Evolutionary conservation across 2,329 filamentous ascomycete species (phyloP), one percentile per base, ranked within the genome.

Genomic region (Whalleya microplaca): DNA sequence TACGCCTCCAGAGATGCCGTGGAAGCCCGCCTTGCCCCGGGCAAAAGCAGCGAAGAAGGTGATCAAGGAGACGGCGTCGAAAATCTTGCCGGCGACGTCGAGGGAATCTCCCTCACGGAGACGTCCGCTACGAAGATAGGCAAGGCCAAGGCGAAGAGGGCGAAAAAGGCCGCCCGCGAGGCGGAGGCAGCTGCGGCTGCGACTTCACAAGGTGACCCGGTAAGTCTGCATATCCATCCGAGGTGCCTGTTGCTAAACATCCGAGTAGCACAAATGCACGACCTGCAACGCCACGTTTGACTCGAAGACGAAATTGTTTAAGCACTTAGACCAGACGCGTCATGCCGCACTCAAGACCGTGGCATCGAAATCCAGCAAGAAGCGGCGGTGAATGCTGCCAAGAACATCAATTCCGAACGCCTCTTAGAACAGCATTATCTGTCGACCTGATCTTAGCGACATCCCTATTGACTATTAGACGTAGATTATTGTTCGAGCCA

Each of bases 281-380:
- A 71, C 76, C 16, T 85, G 82, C 63, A 69, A 73, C 2, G 73
- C 75, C 55, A 61, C 56, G 1, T 85, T 84, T 53, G 62, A 83
- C 0, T 91, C 88, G 1, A 88, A 86, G 64, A 89, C 84, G 5
- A 86, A 85, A 63, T 74, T 96, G 18, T 94, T 94, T 70, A 78
- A 83, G 50, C 92, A 96, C 71, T 80, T 95, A 55, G 84, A 85
- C 59, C 82, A 86, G 9, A 74, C 83, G 18, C 76, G 76, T 9
- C 90, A 95, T 75, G 89, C 87, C 5, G 83, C 85, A 27, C 77
- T 78, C 2, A 69, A 77, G 21, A 42, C 23, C 63, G 21, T 55
- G 52, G 37, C 60, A 29, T 45, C 54, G 43, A 73, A 69, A 61
- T 55, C 67, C 2, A 62, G 65, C 32, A 77, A 73, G 62, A 79